Base-by-base conservation (phyloP, 208 protist genomes). In the Herpetomonas muscarum region DNA sequence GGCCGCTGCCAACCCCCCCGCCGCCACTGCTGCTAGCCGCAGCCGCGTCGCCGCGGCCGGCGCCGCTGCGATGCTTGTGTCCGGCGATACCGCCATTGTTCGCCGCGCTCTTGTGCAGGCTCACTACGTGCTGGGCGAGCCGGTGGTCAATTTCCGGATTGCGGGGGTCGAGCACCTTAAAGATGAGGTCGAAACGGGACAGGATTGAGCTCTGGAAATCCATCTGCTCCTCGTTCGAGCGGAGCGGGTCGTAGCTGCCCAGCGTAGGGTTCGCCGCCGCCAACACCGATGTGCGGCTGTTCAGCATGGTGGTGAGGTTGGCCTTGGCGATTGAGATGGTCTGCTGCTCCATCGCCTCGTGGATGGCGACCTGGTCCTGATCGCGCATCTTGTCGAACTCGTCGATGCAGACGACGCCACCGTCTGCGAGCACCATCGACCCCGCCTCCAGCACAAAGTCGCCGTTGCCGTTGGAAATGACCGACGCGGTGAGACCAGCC, bases 361-460 rank as follows among this genome's bases (percentile, higher is more conserved):
- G 99, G 64, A 99, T 99, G 7, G 98, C 98, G 0, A 99, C 98
- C 47, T 97, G 86, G 61, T 99, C 98, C 65, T 97, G 72, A 12
- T 97, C 87, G 32, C 95, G 72, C 98, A 99, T 99, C 77, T 99
- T 99, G 74, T 99, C 99, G 86, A 99, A 99, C 90, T 99, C 99
- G 81, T 99, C 99, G 57, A 99, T 99, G 81, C 98, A 99, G 3
- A 99, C 96, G n/a, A 99, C 85, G 29, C 99, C 99, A 26, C 98
- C 97, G 68, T 99, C 99, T 3, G 98, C 99, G 2, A 99, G 87
- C 24, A 99, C 99, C 96, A 99, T 98, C 19, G 98, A 98, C 12
- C 99, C 99, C 26, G 98, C 99, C 78, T 99, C 99, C 6, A 99
- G 83, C 70, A 97, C 98, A 69, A 99, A 99, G 64, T 99, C 98